Conservation (phyloP, 2,329 filamentous ascomycete genomes). For the Geosmithia putterillii region DNA sequence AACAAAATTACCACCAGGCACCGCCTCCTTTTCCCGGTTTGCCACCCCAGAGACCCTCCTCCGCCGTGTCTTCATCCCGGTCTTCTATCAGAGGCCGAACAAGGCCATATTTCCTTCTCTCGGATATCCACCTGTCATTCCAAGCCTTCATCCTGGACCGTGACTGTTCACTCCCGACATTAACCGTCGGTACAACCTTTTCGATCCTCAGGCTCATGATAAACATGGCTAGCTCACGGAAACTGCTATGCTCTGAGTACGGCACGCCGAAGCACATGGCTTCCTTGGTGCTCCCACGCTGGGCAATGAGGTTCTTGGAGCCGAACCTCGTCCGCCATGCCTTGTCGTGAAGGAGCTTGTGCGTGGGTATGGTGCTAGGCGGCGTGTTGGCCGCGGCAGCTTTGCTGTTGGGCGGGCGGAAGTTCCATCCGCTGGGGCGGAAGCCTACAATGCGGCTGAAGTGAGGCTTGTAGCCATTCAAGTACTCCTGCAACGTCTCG, state of each 20-base stretch:
- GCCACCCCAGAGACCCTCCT: constrained; percentile 23
- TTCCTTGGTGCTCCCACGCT: constrained; percentile 71
- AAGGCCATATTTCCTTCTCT: constrained; percentile 43
- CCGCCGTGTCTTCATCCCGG: constrained; percentile 17
- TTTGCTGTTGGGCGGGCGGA: constrained; percentile 50
- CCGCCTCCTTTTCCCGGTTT: constrained; percentile 23
- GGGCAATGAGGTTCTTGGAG: constrained; percentile 60
- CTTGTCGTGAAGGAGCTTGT: constrained; percentile 40
- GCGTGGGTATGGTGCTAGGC: constrained; percentile 35
- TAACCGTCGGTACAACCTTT: constrained; percentile 87
- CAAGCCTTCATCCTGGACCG: constrained; percentile 51
- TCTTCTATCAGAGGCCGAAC: constrained; percentile 30
- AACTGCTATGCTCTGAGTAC: constrained; percentile 92
- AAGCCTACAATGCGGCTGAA: constrained; percentile 86
- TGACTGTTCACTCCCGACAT: constrained; percentile 50
- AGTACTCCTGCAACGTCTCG: constrained; percentile 83
- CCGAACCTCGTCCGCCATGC: constrained; percentile 68
- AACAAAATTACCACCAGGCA: constrained; percentile 22
- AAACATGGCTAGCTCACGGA: constrained; percentile 89
- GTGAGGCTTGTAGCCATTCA: constrained; percentile 64
- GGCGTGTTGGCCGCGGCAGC: constrained; percentile 41
- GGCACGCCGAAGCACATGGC: constrained; percentile 88
- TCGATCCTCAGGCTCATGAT: constrained; percentile 78
- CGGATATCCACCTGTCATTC: constrained; percentile 49
- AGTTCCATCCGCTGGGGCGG: constrained; percentile 89